Evolutionary conservation across 129 eudicot species (phyloP), one percentile per base, ranked within the genome.

Genomic region (Calendula officinalis): DNA sequence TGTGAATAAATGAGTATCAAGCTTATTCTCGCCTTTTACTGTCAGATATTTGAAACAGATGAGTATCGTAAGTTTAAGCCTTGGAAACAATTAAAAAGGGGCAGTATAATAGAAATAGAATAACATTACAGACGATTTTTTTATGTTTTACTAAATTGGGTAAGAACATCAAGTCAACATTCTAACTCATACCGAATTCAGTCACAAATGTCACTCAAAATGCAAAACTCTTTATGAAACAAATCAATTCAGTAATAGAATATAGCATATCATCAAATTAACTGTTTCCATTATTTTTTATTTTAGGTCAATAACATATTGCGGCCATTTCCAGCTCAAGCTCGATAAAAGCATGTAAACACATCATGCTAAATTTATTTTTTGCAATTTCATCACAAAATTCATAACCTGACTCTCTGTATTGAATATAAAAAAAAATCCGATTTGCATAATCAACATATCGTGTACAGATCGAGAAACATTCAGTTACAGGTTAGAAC

Each of bases 401-500:
- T 5, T 1, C 53, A 59, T 22, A 51, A 65, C 34, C 22, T 7
- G 4, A 12, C 52, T 50, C 49, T n/a, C n/a, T n/a, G n/a, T n/a
- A n/a, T n/a, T n/a, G n/a, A n/a, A n/a, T n/a, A n/a, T n/a, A n/a
- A n/a, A 3, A 65, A 9, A 39, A 13, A 38, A 51, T 16, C 6
- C n/a, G 7, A 34, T 34, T 64, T 11, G n/a, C 50, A 5, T 1
- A 66, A 50, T 11, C 60, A 51, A 51, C 30, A 66, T 38, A 67
- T 16, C 2, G 30, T n/a, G 14, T 54, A 53, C 61, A 67, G 54
- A 53, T 67, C 32, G 72, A 67, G 8, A 67, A 53, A 42, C 53
- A 37, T 4, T 48, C 9, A 5, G 50, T 50, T 6, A 14, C 45
- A 47, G 42, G 36, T 47, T 14, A 16, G 36, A n/a, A 14, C 35